These are phyloP conservation scores for Fusarium annulatum DNA, from an alignment of 2,329 filamentous ascomycete species.

Conservation along the genomic window DNA sequence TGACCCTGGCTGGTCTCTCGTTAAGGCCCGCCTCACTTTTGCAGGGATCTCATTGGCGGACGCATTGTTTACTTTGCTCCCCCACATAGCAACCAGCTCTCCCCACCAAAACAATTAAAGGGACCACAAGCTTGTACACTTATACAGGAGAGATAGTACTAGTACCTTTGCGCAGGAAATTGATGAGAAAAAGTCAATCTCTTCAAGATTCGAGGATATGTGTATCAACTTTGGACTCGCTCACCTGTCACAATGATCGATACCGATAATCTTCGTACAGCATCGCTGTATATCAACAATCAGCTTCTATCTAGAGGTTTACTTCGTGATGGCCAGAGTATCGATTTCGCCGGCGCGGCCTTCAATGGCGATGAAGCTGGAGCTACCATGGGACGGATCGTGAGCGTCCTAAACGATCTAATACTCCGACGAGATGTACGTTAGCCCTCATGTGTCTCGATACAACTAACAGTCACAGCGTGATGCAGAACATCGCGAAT, in stretches of 20 bases:
- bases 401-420: slow-evolving; percentile 93
- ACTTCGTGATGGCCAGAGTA: slow-evolving; percentile 73
- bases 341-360: slow-evolving; percentile 84
- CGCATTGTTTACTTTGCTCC: slow-evolving; percentile 54
- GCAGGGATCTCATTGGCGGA: slow-evolving; percentile 42
- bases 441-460: not conserved
- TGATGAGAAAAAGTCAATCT: slow-evolving; percentile 25
- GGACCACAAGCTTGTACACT: slow-evolving; percentile 32
- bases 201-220: slow-evolving; percentile 37
- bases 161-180: slow-evolving; percentile 15
- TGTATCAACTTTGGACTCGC: slow-evolving; percentile 26
- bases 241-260: slow-evolving; percentile 60
- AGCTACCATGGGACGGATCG: slow-evolving; percentile 84
- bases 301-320: slow-evolving; percentile 74
- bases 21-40: slow-evolving; percentile 31
- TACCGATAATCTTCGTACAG: slow-evolving; percentile 71
- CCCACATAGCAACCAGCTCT: slow-evolving; percentile 51
- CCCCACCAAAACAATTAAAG: slow-evolving; percentile 42
- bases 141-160: slow-evolving; percentile 23
- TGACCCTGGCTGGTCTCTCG: slow-evolving; percentile 23
- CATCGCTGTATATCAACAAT: slow-evolving; percentile 79
- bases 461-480: slow-evolving; percentile 65
- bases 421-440: slow-evolving; percentile 87
- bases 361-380: slow-evolving; percentile 61
- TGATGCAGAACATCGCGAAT: slow-evolving; percentile 89